Conservation (phyloP, 495 filamentous ascomycete genomes). For the Beverwykella pulmonaria region DNA sequence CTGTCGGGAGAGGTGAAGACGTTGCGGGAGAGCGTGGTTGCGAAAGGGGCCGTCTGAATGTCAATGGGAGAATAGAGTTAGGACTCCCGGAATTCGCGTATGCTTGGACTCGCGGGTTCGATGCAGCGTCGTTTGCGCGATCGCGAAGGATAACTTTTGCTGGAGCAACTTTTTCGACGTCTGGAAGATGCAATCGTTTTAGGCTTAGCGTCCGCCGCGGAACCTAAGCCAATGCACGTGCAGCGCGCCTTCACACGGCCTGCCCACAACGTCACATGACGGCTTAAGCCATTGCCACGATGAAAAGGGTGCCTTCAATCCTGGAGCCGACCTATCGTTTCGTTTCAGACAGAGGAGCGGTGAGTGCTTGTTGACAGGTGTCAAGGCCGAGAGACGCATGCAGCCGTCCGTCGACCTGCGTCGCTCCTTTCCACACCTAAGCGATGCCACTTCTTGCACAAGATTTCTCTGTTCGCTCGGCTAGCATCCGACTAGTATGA, state of each 20-base stretch:
- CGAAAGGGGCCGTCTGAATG: too few relatives aligned
- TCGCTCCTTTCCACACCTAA: not conserved
- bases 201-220: not conserved
- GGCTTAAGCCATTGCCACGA: not conserved
- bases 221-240: not conserved
- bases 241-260: not conserved
- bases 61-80: not conserved
- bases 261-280: not conserved
- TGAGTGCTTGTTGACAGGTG: constrained; percentile 2
- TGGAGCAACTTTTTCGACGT: constrained; percentile 4
- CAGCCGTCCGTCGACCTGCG: not conserved
- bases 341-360: not conserved
- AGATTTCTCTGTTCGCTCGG: not conserved
- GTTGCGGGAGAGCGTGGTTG: not conserved
- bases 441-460: not conserved
- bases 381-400: not conserved
- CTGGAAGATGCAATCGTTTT: not conserved
- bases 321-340: not conserved
- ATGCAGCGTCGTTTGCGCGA: not conserved
- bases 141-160: not conserved
- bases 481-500: not conserved
- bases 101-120: not conserved
- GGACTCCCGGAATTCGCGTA: not conserved
- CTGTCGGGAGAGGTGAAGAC: too few relatives aligned
- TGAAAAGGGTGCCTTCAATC: not conserved